Base-by-base conservation (phyloP, 345 rosid species). In the Heritiera fomes region DNA sequence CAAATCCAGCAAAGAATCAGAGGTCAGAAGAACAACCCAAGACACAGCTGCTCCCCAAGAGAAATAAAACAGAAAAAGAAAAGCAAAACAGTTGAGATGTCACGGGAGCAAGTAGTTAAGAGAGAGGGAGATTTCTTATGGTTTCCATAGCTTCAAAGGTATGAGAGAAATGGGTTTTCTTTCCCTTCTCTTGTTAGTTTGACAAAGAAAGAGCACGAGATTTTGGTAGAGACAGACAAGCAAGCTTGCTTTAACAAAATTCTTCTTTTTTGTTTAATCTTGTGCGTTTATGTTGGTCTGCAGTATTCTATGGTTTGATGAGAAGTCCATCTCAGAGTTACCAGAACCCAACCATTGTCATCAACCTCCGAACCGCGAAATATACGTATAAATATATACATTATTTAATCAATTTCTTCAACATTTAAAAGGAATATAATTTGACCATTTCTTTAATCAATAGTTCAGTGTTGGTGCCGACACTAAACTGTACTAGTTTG, bases 221-320 rank as follows among this genome's bases (percentile, higher is more conserved):
- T 79, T 75, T 77, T 80, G 89, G 82, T 28, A 78, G 83, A 82
- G 86, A 81, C 85, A 82, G 80, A 46, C 56, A 75, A 84, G 78
- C 88, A 83, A 86, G 60, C 67, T 77, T 12, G 61, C 41, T 47
- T 58, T 72, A 82, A 75, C 43, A 66, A 74, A 70, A 50, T 75
- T 62, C 50, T 11, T 41, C 43, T 4, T 41, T 41, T 41, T n/a
- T 12, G 6, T 15, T 28, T 38, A 34, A 34, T 41, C 41, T 46
- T 56, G 28, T 23, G 28, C 34, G 15, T 18, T 1, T 6, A 9
- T 3, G 75, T 58, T 3, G 13, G 28, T 12, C 5, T 5, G 20
- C 3, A 15, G 43, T n/a, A 66, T 45, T 20, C 14, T 69, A 47
- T 69, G 60, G 8, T 30, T 71, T 49, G 75, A 50, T 71, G 75